A percentile compares a stretch with the other conserved stretches of the same genome.
Conservation (phyloP, 345 rosid genomes). For the Euphorbia lathyris region DNA sequence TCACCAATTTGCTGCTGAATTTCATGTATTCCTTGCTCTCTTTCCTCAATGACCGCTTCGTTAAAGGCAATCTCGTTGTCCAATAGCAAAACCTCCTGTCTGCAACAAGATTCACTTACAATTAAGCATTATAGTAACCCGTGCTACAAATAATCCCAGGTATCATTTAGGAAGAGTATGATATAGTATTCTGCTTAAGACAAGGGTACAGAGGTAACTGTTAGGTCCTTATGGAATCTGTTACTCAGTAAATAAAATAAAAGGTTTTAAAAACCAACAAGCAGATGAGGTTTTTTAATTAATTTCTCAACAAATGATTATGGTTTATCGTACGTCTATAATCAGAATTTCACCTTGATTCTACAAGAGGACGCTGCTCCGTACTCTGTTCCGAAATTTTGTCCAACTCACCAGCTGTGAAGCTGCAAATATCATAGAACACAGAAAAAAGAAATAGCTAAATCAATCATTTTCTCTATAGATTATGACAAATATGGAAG, state of each 20-base stretch:
- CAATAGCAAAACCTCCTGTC: conserved; percentile 77
- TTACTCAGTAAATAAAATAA: not conserved
- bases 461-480: not conserved
- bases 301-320: not conserved
- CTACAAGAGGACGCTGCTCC: conserved; percentile 77
- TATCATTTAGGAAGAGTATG: not conserved
- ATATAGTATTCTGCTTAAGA: not conserved
- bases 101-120: conserved; percentile 32
- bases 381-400: conserved; percentile 38
- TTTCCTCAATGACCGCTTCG: conserved; percentile 89
- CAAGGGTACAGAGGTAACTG: not conserved
- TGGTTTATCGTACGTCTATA: not conserved
- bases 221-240: not conserved
- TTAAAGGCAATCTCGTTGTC: conserved; percentile 91
- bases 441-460: conserved; percentile 12
- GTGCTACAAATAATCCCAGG: not conserved
- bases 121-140: not conserved
- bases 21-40: conserved; percentile 92
- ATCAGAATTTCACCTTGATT: conserved; percentile 57
- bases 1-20: conserved; percentile 95
- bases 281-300: not conserved
- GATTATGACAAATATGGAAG: not conserved
- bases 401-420: conserved; percentile 47
- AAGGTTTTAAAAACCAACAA: not conserved
- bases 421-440: conserved; percentile 29